Evolutionary conservation across 2,329 filamentous ascomycete species (phyloP), one percentile per base, ranked within the genome.

Genomic region (Cordyceps militaris): DNA sequence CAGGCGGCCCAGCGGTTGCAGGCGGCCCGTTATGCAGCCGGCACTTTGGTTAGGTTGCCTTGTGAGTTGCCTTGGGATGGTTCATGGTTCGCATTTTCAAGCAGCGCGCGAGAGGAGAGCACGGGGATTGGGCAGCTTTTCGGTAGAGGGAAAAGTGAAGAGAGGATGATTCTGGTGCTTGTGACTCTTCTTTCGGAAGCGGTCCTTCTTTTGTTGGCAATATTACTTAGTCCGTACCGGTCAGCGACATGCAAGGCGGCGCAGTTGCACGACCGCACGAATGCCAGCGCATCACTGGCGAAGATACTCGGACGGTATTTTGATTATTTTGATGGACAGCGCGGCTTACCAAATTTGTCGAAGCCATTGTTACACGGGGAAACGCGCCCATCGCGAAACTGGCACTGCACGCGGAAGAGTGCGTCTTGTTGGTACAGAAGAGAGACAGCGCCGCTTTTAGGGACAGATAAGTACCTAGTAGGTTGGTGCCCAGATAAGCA

Each of bases 21-120:
- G 28, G 55, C 40, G 55, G 55, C 55, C 55, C 36, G 38, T 57
- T 57, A 26, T 38, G 55, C 55, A 47, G 55, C 55, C 55, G 13
- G 26, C 14, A 32, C 36, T 36, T 14, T 34, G 23, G 42, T 21
- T 19, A n/a, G 55, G 55, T 23, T 36, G 55, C 47, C 55, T 50
- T 44, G 28, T 13, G n/a, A 44, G 44, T 36, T 44, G 52, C 52
- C 52, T 55, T 47, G 40, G 5, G 4, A 2, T 19, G 54, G 54
- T 49, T 32, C 14, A 2, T 19, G 54, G 54, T 49, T 56, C 54
- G 44, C 54, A 56, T 32, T 49, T 48, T 8, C 6, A 23, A n/a
- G n/a, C n/a, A 19, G 36, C 36, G 36, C 7, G 28, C 28, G 28
- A 36, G 34, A 9, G 7, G 34, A 11, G 11, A 5, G 13, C 34